Evolutionary conservation across 345 rosid species (phyloP), one percentile per base, ranked within the genome.

Genomic region (Linum trigynum): DNA sequence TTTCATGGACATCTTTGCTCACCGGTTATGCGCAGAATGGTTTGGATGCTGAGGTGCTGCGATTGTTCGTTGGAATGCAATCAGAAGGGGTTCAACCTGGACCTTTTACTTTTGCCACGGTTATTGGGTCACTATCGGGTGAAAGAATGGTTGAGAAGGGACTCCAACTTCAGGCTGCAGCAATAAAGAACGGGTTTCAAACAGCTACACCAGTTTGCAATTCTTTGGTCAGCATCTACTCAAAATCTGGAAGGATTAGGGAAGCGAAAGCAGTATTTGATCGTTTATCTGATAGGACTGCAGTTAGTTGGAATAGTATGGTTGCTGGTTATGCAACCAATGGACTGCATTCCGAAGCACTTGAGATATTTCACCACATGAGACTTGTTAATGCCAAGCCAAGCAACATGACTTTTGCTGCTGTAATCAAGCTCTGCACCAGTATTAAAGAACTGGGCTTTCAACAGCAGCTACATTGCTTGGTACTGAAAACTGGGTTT

Each of bases 1-100:
- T 92, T 61, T 86, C 92, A 45, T 92, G 98, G 97, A 92, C 98
- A 62, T 83, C 97, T 1, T 60, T 92, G 85, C 77, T 92, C 15
- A 65, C 82, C 0, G 95, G 97, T 61, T 89, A 84, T 68, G 84
- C 85, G 0, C 67, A 71, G 36, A 80, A 75, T 63, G 83, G 85
- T 56, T 39, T 74, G 69, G 80, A 80, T 62, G 74, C 63, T 9
- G 82, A 73, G 65, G 89, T 80, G 35, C 65, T 84, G 57, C 71
- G 62, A 17, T 69, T 82, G 67, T 87, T 92, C 72, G 55, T 39
- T 55, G 62, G 72, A 68, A 87, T 89, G 96, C 84, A 66, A 45
- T 65, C 32, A 23, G 85, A 78, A 72, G 98, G 87, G 12, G 63
- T 83, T 42, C 71, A 73, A 78, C 89, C 96, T 4, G 86, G 84